These are phyloP conservation scores for Aspergillus avenaceus DNA, from an alignment of 495 filamentous ascomycete species.

Conservation along the genomic window DNA sequence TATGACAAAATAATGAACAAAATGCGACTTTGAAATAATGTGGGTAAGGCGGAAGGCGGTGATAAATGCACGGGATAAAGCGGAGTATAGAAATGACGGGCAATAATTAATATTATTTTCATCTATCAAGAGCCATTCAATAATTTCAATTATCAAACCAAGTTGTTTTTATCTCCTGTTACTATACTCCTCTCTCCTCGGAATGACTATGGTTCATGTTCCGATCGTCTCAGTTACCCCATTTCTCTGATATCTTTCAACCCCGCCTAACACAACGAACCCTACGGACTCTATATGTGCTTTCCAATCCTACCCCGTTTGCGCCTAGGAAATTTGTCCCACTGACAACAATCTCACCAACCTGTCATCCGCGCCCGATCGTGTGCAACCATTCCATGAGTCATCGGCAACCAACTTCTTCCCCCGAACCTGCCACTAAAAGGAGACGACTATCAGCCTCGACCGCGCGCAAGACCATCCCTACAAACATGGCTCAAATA, in stretches of 20 bases:
- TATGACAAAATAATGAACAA: no score
- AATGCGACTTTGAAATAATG: no score
- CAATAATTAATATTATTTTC: no score
- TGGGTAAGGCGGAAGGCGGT: conserved; percentile 10
- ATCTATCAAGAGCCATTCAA: no score
- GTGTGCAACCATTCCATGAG: conserved; percentile 25
- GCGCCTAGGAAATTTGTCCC: not conserved
- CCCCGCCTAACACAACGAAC: not conserved
- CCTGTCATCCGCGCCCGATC: not conserved
- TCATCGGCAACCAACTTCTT: conserved; percentile 15
- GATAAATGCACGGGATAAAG: not conserved
- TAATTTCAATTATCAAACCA: no score
- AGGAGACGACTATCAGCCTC: conserved; percentile 29
- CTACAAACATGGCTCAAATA: conserved; percentile 19
- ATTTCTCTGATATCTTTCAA: not conserved
- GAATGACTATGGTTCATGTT: conserved; percentile 23
- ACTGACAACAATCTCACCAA: conserved; percentile 1
- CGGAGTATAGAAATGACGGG: not conserved
- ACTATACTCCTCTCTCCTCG: not conserved
- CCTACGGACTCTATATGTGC: not conserved
- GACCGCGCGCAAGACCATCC: conserved; percentile 6
- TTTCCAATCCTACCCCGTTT: not conserved
- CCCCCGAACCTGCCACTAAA: conserved; percentile 26
- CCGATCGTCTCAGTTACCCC: conserved; percentile 5
- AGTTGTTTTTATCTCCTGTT: not conserved